A percentile compares a stretch with the other conserved stretches of the same genome.
Evolutionary conservation across 1,139 yeast genomes (phyloP).

Genomic region (Lodderomyces jiufengensis): DNA sequence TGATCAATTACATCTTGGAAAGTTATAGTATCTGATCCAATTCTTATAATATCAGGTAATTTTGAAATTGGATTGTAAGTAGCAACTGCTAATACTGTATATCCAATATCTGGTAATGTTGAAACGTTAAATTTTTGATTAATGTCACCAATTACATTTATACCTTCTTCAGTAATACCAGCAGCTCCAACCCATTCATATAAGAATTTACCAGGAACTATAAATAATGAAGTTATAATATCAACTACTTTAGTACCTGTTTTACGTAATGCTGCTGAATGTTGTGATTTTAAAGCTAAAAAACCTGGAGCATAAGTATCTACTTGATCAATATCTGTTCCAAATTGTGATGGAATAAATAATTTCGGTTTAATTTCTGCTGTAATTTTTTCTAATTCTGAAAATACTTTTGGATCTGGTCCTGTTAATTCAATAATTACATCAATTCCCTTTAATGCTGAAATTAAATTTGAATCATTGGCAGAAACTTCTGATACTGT

Average conservation of each 20-base stretch:
- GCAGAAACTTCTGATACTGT: constrained; percentile 26
- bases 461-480: constrained; percentile 14
- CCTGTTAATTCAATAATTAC: constrained; percentile 46
- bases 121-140: constrained; percentile 29
- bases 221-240: constrained; percentile 43
- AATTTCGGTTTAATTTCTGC: constrained; percentile 44
- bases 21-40: constrained; percentile 40
- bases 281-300: constrained; percentile 35
- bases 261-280: constrained; percentile 37
- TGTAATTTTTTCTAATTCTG: constrained; percentile 31
- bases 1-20: constrained; percentile 35
- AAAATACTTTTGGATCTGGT: constrained; percentile 22
- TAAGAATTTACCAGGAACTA: constrained; percentile 35
- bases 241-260: constrained; percentile 46
- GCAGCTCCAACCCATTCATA: constrained; percentile 31
- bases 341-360: constrained; percentile 64
- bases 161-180: constrained; percentile 35
- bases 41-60: constrained; percentile 45
- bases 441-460: constrained; percentile 42
- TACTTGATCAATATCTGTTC: constrained; percentile 34
- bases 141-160: constrained; percentile 43
- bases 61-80: constrained; percentile 26
- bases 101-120: constrained; percentile 46
- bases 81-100: constrained; percentile 37
- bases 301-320: constrained; percentile 29